phyloP scores from a whole-genome alignment of 2,329 filamentous ascomycete species.

The Fusarium drepaniforme region DNA sequence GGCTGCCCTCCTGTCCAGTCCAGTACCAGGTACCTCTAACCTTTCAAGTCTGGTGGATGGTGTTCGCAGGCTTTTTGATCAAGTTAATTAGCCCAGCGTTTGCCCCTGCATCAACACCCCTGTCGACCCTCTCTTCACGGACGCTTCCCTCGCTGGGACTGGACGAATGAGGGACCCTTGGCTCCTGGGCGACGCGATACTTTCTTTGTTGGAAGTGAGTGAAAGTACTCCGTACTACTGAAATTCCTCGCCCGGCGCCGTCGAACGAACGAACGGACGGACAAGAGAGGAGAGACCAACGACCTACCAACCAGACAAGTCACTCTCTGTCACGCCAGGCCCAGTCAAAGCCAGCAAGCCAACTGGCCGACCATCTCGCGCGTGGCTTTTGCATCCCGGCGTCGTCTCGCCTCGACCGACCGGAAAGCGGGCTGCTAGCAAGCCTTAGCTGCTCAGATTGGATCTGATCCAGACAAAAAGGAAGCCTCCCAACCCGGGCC shows the following conservation, averaged over 20 bases:
- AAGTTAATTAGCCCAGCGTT: constrained; percentile 32
- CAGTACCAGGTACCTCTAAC: constrained; percentile 19
- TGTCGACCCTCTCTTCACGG: constrained; percentile 33
- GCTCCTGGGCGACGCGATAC: constrained; percentile 22
- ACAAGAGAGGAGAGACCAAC: constrained; percentile 19
- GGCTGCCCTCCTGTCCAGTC: background rate
- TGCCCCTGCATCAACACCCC: constrained; percentile 43
- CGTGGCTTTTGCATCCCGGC: constrained; percentile 43
- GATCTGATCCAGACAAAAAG: constrained; percentile 38
- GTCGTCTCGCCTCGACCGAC: constrained; percentile 19
- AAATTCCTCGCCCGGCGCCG: constrained; percentile 37
- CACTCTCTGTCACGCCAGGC: constrained; percentile 43
- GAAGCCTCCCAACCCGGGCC: constrained; percentile 26
- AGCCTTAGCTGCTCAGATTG: constrained; percentile 30
- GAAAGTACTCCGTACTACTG: constrained; percentile 27
- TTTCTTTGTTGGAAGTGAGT: constrained; percentile 13
- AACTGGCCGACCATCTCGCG: constrained; percentile 31
- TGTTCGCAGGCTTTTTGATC: constrained; percentile 14
- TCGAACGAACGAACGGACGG: constrained; percentile 13
- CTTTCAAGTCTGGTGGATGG: constrained; percentile 5
- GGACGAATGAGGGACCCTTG: constrained; percentile 22
- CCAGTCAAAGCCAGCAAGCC: constrained; percentile 36
- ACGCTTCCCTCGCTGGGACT: constrained; percentile 17
- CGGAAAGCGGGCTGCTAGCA: constrained; percentile 19
- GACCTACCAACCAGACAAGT: constrained; percentile 10